Base-by-base conservation (phyloP, 495 filamentous ascomycete genomes). In the Aspergillus wentii region DNA sequence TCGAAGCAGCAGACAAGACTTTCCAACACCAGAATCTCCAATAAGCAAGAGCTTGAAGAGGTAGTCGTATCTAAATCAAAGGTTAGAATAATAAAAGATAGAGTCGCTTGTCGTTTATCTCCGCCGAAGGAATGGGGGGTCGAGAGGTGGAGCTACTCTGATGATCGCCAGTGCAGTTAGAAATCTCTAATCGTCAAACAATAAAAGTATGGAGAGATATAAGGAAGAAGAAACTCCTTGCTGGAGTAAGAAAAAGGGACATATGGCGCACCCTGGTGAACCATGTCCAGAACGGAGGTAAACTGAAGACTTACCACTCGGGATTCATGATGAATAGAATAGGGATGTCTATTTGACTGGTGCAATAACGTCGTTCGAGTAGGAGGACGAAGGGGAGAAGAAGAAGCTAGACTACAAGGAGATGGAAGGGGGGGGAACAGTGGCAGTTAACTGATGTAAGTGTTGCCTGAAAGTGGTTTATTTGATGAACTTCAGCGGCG, bases 1-100 rank as follows among this genome's bases (percentile, higher is more conserved):
- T 65, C 92, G 89, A 52, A 98, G 75, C 43, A 98, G 77, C 71
- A 97, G 66, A 69, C 94, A 97, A 56, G 94, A 97, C 85, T 98
- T 98, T 82, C 92, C 92, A 50, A 97, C 94, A 74, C 92, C 92
- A 56, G 92, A 97, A 64, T 98, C 92, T 69, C 92, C 92, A 78
- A 98, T 98, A 71, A 98, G 87, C 61, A 98, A 90, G 41, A 98
- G 89, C 80, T 98, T 98, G 79, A 98, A 98, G 54, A 98, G 88
- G 64, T 97, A 98, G 62, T 98, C 92, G 82, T 97, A 98, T 94
- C 92, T 96, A 63, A 34, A 33, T 44, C 13, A 18, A 33, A 33
- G 39, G 52, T 68, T 53, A 66, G 62, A 25, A 32, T 18, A 30
- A 20, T 28, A 38, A 46, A 45, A 41, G 41, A 34, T 41, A 13